Conservation (phyloP, 441 rosid species). For the Adansonia gregorii region DNA sequence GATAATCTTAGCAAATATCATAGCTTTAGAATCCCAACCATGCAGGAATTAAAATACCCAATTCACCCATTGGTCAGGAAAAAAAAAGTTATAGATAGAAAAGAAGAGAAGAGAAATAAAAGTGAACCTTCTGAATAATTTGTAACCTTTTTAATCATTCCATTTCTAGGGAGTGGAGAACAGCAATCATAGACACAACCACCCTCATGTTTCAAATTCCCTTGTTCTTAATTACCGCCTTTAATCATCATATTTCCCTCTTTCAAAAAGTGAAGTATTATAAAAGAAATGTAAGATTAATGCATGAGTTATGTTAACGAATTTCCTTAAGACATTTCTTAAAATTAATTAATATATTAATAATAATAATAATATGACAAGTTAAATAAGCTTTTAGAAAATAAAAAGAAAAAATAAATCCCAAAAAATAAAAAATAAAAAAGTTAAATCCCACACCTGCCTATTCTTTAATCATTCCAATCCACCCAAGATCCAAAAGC, state of each 20-base stretch:
- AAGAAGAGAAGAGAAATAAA: neutral
- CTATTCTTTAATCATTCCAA: slow-evolving; percentile 35
- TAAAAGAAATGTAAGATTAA: neutral
- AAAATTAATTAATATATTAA: no score
- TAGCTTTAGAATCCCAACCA: slow-evolving; percentile 7
- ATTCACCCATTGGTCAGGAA: neutral
- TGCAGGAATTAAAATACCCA: neutral
- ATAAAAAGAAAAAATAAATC: slow-evolving; percentile 1
- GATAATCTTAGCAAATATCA: neutral
- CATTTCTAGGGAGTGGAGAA: slow-evolving; percentile 51
- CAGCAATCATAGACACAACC: slow-evolving; percentile 76
- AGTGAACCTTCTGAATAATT: no score
- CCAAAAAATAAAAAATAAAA: no score
- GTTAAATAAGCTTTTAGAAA: neutral
- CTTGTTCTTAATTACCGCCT: slow-evolving; percentile 25
- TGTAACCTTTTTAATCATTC: slow-evolving; percentile 21
- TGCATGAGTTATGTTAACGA: no score
- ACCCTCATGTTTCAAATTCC: slow-evolving; percentile 26
- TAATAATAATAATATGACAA: no score
- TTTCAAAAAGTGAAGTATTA: neutral
- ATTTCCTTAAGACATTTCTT: no score
- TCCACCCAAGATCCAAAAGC: neutral
- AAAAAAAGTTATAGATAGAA: neutral
- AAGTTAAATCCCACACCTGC: no score
- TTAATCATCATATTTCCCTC: slow-evolving; percentile 32